These are phyloP conservation scores for Arachis hypogaea DNA, from an alignment of 306 rosid genomes.

Conservation along the genomic window DNA sequence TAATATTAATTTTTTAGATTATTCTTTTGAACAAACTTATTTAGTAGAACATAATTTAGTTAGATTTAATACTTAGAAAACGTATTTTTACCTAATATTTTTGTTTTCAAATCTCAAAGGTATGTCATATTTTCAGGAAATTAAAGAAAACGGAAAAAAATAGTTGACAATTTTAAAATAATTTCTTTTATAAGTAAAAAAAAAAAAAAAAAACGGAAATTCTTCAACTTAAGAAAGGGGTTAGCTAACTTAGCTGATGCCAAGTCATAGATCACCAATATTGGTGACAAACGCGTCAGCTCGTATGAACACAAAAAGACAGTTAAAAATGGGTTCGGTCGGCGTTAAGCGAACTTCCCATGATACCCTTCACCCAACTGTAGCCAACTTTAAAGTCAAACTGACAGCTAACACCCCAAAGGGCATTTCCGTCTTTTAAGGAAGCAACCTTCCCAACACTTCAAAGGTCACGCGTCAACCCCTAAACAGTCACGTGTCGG, in stretches of 20 bases:
- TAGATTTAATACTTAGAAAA: too few species aligned
- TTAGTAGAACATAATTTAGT: too few species aligned
- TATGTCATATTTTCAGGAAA: too few species aligned
- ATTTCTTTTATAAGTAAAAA: too few species aligned
- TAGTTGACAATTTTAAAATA: too few species aligned
- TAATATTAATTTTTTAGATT: too few species aligned
- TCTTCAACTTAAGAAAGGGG: neutral
- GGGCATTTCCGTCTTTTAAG: slow-evolving; percentile 23
- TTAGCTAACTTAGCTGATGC: neutral
- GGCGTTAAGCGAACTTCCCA: slow-evolving; percentile 32
- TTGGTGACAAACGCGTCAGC: slow-evolving; percentile 39
- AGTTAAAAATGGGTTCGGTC: slow-evolving; percentile 31
- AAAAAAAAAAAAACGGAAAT: neutral
- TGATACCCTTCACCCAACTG: slow-evolving; percentile 19
- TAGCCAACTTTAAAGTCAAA: slow-evolving; percentile 44
- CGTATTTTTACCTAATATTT: too few species aligned
- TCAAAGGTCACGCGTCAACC: slow-evolving; percentile 55
- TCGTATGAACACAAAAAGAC: slow-evolving; percentile 37
- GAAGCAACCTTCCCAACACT: neutral
- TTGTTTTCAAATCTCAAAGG: too few species aligned
- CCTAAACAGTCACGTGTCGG: slow-evolving; percentile 54
- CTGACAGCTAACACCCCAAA: slow-evolving; percentile 22
- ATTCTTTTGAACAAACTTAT: too few species aligned
- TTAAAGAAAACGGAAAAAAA: too few species aligned
- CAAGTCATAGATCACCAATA: slow-evolving; percentile 28